Evolutionary conservation across 2,329 filamentous ascomycete species (phyloP).

Genomic region (Trichoderma endophyticum): DNA sequence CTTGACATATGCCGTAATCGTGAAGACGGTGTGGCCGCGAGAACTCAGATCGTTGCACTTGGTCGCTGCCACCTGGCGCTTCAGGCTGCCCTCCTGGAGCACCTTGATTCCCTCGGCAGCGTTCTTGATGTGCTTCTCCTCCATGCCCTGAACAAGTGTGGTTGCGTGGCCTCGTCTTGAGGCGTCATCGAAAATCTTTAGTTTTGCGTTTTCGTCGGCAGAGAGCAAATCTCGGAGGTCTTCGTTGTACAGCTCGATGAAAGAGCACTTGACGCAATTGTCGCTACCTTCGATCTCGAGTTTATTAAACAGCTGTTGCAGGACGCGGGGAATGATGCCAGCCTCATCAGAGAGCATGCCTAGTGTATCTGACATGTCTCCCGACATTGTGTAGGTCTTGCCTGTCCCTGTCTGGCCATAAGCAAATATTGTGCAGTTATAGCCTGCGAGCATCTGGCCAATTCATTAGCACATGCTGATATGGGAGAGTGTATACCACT

Average conservation of each 20-base stretch:
- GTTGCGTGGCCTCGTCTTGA: constrained; percentile 79
- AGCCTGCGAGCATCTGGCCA: constrained; percentile 79
- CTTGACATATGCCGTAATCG: constrained; percentile 88
- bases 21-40: constrained; percentile 95
- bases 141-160: constrained; percentile 95
- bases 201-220: constrained; percentile 73
- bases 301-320: constrained; percentile 82
- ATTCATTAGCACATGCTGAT: constrained; percentile 10
- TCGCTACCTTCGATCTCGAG: constrained; percentile 77
- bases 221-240: constrained; percentile 88
- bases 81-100: constrained; percentile 83
- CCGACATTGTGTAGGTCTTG: constrained; percentile 99
- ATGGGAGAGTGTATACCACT: too few relatives aligned
- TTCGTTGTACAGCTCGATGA: constrained; percentile 98
- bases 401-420: constrained; percentile 98
- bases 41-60: constrained; percentile 99
- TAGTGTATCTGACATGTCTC: constrained; percentile 85
- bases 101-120: constrained; percentile 84
- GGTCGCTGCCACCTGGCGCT: constrained; percentile 97
- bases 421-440: constrained; percentile 98
- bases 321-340: constrained; percentile 88
- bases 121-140: constrained; percentile 86
- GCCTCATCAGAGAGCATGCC: constrained; percentile 87
- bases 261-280: constrained; percentile 92
- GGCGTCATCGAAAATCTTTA: constrained; percentile 94